These are phyloP conservation scores for Colletotrichum shisoi DNA, from an alignment of 2,329 filamentous ascomycete genomes.

Conservation along the genomic window DNA sequence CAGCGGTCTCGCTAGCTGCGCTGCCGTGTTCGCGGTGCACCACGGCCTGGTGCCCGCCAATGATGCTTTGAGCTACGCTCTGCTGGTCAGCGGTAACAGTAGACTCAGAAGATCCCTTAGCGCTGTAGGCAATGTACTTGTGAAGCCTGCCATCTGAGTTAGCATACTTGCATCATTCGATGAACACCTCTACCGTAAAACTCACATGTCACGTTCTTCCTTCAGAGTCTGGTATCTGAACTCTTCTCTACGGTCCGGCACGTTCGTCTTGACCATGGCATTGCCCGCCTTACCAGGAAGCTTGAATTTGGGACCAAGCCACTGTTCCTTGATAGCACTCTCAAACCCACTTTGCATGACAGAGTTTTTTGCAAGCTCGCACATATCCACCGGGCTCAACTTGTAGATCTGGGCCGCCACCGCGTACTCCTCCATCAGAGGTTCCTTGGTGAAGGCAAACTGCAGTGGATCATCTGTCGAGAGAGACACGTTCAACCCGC, in stretches of 20 bases:
- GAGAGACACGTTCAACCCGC: conserved; percentile 92
- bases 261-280: conserved; percentile 93
- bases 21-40: conserved; percentile 11
- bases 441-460: conserved; percentile 98
- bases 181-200: conserved; percentile 40
- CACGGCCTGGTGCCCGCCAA: conserved; percentile 20
- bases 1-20: background rate
- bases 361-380: conserved; percentile 94
- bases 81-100: conserved; percentile 20
- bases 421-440: conserved; percentile 96
- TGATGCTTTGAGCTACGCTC: conserved; percentile 23
- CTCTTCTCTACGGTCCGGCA: conserved; percentile 89
- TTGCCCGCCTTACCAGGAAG: conserved; percentile 84
- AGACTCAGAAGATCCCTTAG: conserved; percentile 10
- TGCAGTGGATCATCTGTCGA: conserved; percentile 97
- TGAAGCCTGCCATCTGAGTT: conserved; percentile 25
- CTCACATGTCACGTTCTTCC: conserved; percentile 85
- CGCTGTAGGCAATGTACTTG: conserved; percentile 31
- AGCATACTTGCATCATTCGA: background rate
- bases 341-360: conserved; percentile 96
- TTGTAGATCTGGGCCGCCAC: conserved; percentile 99
- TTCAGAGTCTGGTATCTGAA: conserved; percentile 87
- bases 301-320: conserved; percentile 82
- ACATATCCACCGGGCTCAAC: conserved; percentile 96
- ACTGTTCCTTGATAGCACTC: conserved; percentile 84